Percentiles rank a stretch among this genome's conserved stretches.
Evolutionary conservation across 345 rosid species (phyloP).

Genomic region (Brassica cretica): DNA sequence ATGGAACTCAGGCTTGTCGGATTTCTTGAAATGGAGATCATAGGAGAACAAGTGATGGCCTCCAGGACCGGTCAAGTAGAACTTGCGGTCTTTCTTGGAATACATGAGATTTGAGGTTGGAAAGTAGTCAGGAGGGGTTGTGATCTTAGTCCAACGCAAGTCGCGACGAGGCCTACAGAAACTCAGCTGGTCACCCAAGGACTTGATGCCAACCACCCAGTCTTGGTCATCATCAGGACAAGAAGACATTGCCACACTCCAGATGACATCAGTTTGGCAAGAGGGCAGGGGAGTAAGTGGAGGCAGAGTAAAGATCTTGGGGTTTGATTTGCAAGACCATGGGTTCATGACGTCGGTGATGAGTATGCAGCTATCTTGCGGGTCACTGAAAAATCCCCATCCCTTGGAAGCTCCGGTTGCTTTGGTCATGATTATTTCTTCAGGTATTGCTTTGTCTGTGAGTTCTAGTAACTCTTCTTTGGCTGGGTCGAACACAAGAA

Average conservation of each 20-base stretch:
- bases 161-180: constrained; percentile 5
- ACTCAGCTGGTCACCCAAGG: constrained; percentile 19
- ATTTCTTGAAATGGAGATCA: neutral
- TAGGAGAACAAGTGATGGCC: neutral
- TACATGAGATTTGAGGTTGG: neutral
- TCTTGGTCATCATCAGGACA: constrained; percentile 5
- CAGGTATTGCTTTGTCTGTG: constrained; percentile 1
- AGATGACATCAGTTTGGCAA: constrained; percentile 23
- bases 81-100: neutral
- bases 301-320: constrained; percentile 20
- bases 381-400: neutral
- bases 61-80: neutral
- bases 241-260: constrained; percentile 27
- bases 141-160: constrained; percentile 11
- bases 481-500: constrained; percentile 2
- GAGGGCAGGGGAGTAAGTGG: neutral
- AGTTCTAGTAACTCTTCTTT: constrained; percentile 1
- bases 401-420: constrained; percentile 20
- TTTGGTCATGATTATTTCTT: neutral
- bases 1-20: neutral
- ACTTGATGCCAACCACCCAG: constrained; percentile 19
- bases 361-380: neutral
- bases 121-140: neutral
- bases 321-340: constrained; percentile 9
- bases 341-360: constrained; percentile 10